phyloP scores from a whole-genome alignment of 345 rosid species.

The Camelina neglecta region DNA sequence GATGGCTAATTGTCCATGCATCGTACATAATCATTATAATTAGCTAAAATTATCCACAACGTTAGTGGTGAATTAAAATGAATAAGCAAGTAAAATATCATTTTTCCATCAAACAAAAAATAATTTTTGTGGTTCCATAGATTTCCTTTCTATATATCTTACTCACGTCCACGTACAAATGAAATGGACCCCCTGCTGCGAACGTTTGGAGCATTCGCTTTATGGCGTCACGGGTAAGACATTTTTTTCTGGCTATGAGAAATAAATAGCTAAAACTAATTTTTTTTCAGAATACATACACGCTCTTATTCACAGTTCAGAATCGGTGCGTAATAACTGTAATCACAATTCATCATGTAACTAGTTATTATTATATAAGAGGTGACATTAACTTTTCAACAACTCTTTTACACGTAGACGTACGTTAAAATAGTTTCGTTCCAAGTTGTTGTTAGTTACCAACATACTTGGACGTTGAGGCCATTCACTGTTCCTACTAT shows the following conservation, averaged over 20 bases:
- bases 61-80: background rate
- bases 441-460: slow-evolving; percentile 9
- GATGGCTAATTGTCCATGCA: background rate
- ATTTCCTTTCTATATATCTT: background rate
- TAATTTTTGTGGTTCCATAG: background rate
- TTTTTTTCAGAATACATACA: background rate
- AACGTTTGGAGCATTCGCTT: slow-evolving; percentile 36
- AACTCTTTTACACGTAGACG: slow-evolving; percentile 25
- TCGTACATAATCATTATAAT: background rate
- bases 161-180: slow-evolving; percentile 10
- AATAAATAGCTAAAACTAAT: background rate
- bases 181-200: slow-evolving; percentile 10
- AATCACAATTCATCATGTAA: slow-evolving; percentile 23
- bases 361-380: background rate
- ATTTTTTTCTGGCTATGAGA: slow-evolving; percentile 21
- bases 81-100: background rate
- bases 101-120: background rate
- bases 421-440: background rate
- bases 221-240: slow-evolving; percentile 41
- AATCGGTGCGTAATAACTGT: slow-evolving; percentile 28
- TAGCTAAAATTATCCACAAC: background rate
- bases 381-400: slow-evolving; percentile 34
- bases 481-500: background rate
- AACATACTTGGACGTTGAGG: slow-evolving; percentile 3
- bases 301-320: slow-evolving; percentile 19